Base-by-base conservation (phyloP, 805 yeast genomes). In the Kodamaea nitidulidarum region DNA sequence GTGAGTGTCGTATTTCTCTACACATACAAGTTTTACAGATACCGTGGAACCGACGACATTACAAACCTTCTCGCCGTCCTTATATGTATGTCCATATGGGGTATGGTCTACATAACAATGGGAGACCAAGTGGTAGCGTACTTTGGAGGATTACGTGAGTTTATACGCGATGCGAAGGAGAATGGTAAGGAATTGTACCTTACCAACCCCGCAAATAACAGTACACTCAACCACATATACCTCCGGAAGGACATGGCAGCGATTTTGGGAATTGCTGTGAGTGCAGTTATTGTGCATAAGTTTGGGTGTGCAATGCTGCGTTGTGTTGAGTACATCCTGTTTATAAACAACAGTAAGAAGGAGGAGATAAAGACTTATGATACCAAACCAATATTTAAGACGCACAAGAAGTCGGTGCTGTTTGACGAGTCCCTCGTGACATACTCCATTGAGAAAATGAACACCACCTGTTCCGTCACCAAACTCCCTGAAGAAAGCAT, bases 301-400 rank as follows among this genome's bases (percentile, higher is more conserved):
- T 38, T 51, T 27, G 44, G 49, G 7, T 20, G 31, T 2, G 51
- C 45, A 7, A 50, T 46, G 4, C 24, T 44, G 21, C 37, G 43
- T 14, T 40, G 45, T 27, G 36, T 50, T n/a, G 54, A 52, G 35
- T 51, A 47, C 35, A 45, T 51, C 25, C 35, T 44, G 20, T 44
- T 45, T 31, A 27, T 46, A 7, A 32, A 39, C 38, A 43, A 32
- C 18, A 36, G 31, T 26, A 25, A 11, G 32, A 21, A 36, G 7
- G 39, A 32, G 8, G 46, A 44, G 31, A 15, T 18, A n/a, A n/a
- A n/a, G n/a, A n/a, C n/a, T n/a, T n/a, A n/a, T n/a, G n/a, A n/a
- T n/a, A n/a, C n/a, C 14, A 30, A 24, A 9, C 31, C 32, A 20
- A 24, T 16, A 18, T 31, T 15, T 20, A 43, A 32, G 36, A 27